Evolutionary conservation across 345 rosid species (phyloP).

Genomic region (Murraya paniculata): DNA sequence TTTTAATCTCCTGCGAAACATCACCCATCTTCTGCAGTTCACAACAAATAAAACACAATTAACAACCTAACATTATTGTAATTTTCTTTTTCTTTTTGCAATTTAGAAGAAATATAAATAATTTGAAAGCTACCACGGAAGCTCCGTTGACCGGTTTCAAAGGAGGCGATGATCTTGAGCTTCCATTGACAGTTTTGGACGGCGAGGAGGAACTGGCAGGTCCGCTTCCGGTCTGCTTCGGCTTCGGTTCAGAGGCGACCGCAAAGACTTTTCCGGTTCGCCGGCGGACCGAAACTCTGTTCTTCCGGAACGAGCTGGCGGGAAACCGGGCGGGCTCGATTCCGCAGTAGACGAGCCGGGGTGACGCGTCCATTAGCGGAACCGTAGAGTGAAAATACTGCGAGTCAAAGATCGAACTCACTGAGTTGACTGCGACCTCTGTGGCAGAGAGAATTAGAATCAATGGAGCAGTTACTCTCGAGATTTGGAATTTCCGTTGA

Average conservation of each 20-base stretch:
- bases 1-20: conserved; percentile 83
- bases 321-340: conserved; percentile 38
- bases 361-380: conserved; percentile 55
- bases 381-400: neutral
- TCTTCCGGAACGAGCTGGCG: conserved; percentile 21
- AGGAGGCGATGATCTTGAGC: conserved; percentile 36
- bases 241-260: conserved; percentile 75
- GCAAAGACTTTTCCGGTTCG: conserved; percentile 41
- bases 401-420: too few relatives aligned
- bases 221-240: conserved; percentile 36
- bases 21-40: conserved; percentile 66
- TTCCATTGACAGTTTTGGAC: conserved; percentile 31
- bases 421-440: neutral
- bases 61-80: neutral
- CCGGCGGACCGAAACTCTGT: conserved; percentile 29
- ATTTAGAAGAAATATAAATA: too few relatives aligned
- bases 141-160: conserved; percentile 53
- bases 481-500: neutral
- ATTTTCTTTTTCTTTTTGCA: neutral
- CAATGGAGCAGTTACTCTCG: neutral
- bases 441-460: neutral
- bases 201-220: conserved; percentile 32
- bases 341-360: conserved; percentile 58
- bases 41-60: neutral
- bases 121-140: conserved; percentile 42